Base-by-base conservation (phyloP, 2,329 filamentous ascomycete species). In the Diaporthe citri region DNA sequence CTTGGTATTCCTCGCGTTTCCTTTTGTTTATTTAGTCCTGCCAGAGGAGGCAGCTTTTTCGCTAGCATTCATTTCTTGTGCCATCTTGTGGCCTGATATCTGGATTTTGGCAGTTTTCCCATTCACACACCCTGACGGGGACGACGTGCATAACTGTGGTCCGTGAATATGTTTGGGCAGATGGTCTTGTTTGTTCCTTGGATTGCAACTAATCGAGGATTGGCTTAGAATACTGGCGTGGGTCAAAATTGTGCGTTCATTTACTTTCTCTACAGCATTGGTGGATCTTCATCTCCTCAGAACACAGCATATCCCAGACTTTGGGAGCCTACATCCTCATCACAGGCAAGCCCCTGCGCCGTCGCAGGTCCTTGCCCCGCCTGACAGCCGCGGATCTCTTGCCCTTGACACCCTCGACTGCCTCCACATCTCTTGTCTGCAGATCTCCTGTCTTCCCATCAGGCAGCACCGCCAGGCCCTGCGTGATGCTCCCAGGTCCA, bases 401-500 rank as follows among this genome's bases (percentile, higher is more conserved):
- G 28, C 43, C 15, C 55, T 64, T 72, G 43, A 31, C 48, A 28
- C 15, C 43, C 34, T 51, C 28, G 9, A 39, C 51, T 6, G 20
- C 62, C 12, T 59, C 72, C 1, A 25, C 67, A 28, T 52, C 74
- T 17, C 76, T 70, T 56, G 56, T 76, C 48, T 64, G 55, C n/a
- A 77, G 13, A n/a, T 78, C 78, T 34, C 78, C 78, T 12, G 78
- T 80, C 43, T 55, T 22, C 12, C 80, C 80, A 25, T 71, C 74
- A 6, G 80, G 74, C 74, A 75, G 69, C 36, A 86, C 80, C 5
- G 78, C 80, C 39, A 79, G 75, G 4, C 85, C 86, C 20, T 81
- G 78, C 0, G 86, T 87, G 46, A 85, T 78, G 75, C 86, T 88
- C 1, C 88, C 88, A 0, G 87, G 87, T 0, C 92, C 92, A 81